Evolutionary conservation across 2,329 filamentous ascomycete genomes (phyloP).

Genomic region (Beauveria asiatica): DNA sequence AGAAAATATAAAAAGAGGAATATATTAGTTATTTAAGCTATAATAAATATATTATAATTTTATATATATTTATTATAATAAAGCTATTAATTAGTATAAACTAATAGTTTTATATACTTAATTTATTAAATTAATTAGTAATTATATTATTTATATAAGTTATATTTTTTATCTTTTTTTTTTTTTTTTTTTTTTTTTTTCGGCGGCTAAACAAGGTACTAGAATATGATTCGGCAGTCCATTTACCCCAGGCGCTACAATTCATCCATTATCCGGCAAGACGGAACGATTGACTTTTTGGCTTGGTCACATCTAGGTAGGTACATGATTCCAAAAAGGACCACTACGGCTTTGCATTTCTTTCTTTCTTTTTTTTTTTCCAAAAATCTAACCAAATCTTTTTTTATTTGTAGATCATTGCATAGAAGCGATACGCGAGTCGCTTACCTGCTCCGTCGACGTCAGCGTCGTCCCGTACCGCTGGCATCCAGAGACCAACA

Average conservation of each 20-base stretch:
- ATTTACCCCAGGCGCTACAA: slow-evolving; percentile 9
- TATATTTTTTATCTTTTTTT: no score
- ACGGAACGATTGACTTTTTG: slow-evolving; percentile 8
- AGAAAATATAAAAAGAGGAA: no score
- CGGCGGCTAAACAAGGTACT: neutral
- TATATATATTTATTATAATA: no score
- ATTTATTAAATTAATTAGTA: no score
- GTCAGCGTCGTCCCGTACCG: slow-evolving; percentile 6
- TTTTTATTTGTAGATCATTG: slow-evolving; percentile 3
- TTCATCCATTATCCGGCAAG: slow-evolving; percentile 8
- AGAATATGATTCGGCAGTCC: slow-evolving; percentile 9
- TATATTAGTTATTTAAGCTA: no score
- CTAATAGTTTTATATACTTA: no score
- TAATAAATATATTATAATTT: no score
- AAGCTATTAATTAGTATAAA: no score
- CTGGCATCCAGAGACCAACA: neutral
- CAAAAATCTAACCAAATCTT: neutral
- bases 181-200: no score
- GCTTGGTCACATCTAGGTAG: slow-evolving; percentile 11
- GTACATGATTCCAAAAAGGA: neutral
- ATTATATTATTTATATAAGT: no score
- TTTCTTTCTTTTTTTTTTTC: no score
- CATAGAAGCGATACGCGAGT: slow-evolving; percentile 10
- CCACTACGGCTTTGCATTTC: no score
- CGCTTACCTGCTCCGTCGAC: slow-evolving; percentile 11